Conservation (phyloP, 140 eudicot species). For the Ambrosia hybrid region DNA sequence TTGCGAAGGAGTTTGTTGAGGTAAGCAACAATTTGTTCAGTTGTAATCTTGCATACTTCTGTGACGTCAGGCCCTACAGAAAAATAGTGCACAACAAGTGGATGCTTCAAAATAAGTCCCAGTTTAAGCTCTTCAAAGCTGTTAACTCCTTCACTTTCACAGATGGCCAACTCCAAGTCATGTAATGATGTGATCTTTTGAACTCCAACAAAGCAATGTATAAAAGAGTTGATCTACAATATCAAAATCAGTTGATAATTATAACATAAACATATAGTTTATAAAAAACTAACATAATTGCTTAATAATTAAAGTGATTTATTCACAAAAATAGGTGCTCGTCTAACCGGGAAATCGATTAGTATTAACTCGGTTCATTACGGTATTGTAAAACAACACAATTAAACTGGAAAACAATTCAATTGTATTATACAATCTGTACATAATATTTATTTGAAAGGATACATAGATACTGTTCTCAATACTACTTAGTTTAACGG, state of each 20-base stretch:
- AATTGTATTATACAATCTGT: no score
- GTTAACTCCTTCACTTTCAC: constrained; percentile 65
- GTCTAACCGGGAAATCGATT: no score
- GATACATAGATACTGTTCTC: no score
- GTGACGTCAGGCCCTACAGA: constrained; percentile 45
- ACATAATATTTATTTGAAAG: no score
- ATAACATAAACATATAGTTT: neutral
- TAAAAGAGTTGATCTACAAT: constrained; percentile 62
- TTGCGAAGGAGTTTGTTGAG: constrained; percentile 33
- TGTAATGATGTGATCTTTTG: constrained; percentile 63
- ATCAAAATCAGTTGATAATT: neutral
- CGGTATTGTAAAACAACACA: no score
- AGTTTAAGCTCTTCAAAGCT: constrained; percentile 73
- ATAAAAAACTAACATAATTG: neutral
- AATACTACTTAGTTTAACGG: no score
- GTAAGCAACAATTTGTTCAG: constrained; percentile 46
- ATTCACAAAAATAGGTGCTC: no score
- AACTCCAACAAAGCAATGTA: constrained; percentile 76
- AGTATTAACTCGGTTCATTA: no score
- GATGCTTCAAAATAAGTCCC: constrained; percentile 73
- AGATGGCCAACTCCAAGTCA: constrained; percentile 66
- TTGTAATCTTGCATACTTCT: constrained; percentile 52
- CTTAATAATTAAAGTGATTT: neutral
- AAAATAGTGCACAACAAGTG: constrained; percentile 69
- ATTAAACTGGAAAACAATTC: no score